These are phyloP conservation scores for Aegilops bicornis DNA, from an alignment of 176 grass and related monocot species.

Conservation along the genomic window DNA sequence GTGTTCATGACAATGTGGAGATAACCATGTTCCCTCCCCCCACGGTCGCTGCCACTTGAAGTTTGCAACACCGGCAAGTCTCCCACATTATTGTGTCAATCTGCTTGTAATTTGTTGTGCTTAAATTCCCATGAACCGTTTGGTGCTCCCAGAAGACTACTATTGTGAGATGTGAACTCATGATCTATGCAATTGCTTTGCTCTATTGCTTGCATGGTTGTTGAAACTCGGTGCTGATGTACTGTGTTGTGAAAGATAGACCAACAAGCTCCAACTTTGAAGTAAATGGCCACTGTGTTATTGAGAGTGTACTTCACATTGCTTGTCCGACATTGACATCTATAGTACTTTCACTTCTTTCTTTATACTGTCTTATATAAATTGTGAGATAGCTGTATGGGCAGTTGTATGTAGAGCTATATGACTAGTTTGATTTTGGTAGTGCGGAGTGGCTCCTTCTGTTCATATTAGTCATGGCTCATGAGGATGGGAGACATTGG, in stretches of 20 bases:
- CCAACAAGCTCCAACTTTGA: neutral
- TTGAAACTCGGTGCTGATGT: neutral
- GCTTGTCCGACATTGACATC: neutral
- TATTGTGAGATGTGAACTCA: conserved; percentile 6
- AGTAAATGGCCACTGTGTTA: neutral
- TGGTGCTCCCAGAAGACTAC: neutral
- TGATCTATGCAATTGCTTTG: conserved; percentile 3
- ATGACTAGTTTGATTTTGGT: neutral
- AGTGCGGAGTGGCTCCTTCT: neutral
- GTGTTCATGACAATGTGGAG: conserved; percentile 91
- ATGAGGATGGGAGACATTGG: conserved; percentile 12
- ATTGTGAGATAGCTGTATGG: neutral
- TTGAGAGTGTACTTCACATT: neutral
- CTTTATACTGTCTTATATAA: neutral
- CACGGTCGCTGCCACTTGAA: conserved; percentile 30
- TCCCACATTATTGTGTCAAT: neutral
- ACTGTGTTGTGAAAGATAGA: neutral
- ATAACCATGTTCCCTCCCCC: conserved; percentile 64
- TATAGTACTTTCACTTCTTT: neutral
- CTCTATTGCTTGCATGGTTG: neutral
- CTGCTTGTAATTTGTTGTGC: conserved; percentile 16
- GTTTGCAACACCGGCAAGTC: neutral
- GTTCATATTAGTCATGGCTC: neutral
- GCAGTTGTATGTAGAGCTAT: neutral
- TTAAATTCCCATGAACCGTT: conserved; percentile 9